Base-by-base conservation (phyloP, 1,139 yeast genomes). In the Yamadazyma blattariae region DNA sequence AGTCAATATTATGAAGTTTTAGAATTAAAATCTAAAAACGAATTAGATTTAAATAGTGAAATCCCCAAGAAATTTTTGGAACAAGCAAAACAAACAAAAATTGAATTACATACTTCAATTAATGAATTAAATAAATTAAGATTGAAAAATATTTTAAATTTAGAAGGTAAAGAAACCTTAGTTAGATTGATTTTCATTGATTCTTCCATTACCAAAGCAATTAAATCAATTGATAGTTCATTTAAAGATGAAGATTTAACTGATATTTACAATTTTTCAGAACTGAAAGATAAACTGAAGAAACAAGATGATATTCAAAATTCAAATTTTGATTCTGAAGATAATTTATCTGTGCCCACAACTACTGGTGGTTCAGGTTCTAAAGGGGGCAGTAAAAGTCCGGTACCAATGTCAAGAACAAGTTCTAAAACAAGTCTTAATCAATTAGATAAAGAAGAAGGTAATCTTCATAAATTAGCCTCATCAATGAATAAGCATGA, bases 121-220 rank as follows among this genome's bases (percentile, higher is more conserved):
- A 68, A 69, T 31, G 82, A 79, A 38, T 57, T 84, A 36, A 72
- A 79, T 48, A 67, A 67, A 34, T 54, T 82, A 23, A 82, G 82
- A 52, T 55, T 72, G 18, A 65, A 70, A 32, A 72, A 74, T 20
- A 66, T 72, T 41, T 63, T 84, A 46, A 77, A 68, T 39, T 50
- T 78, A 4, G 84, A 82, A 46, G 92, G 90, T 9, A 83, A 83
- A 49, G 94, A 83, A 50, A 78, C 87, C 0, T 61, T 84, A 36
- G 70, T 84, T 25, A 66, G 88, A 45, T 73, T 83, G 43, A 78
- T 86, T 39, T 74, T 79, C 41, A 67, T 83, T 37, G 89, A 83
- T 55, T 76, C 83, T 8, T 77, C 89, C 9, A 69, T 84, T 35
- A 84, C 80, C 45, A 79, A 78, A 47, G 87, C 86, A 1, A 52